Base-by-base conservation (phyloP, 2,329 filamentous ascomycete genomes). In the Penicillium expansum region DNA sequence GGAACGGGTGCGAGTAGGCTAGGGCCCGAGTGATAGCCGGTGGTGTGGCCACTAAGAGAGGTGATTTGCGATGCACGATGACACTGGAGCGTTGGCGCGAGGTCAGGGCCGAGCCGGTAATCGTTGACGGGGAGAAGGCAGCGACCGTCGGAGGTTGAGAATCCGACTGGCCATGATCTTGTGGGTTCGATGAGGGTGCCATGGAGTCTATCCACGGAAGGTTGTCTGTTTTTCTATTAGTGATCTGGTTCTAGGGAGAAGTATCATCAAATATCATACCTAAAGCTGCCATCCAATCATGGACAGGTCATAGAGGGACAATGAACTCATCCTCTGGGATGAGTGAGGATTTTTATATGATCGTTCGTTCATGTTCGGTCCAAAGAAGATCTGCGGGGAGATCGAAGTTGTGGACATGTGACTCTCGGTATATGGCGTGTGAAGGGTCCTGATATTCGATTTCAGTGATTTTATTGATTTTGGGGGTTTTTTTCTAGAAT, bases 31-130 rank as follows among this genome's bases (percentile, higher is more conserved):
- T 99, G 72, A 99, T 88, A 71, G 96, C 91, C 1, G 94, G 94
- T 42, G 94, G 94, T 10, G 94, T 99, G 16, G 93, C 92, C 58
- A 96, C 87, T 18, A 99, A 83, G 44, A 99, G 78, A 11, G 94
- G 94, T 16, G 91, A 96, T 77, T 97, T 99, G 74, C 96, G 93
- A 75, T 97, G 92, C 20, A 99, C 92, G 65, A 97, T 86, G 66
- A 99, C 92, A 56, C 91, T 95, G 18, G 91, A 95, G 44, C 91
- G 86, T 60, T 93, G 89, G 69, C 90, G 89, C 41, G 86, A 86
- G 37, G 86, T 83, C 45, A 88, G 81, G 5, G 86, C 83, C 37
- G 84, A 83, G 55, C 88, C 84, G 43, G 86, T 88, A 64, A 92
- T 83, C 22, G 89, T 91, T 22, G 88, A 84, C 32, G 94, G 92